Evolutionary conservation across 169 alveolate species (phyloP), one percentile per base, ranked within the genome.

Genomic region (Babesia microti): DNA sequence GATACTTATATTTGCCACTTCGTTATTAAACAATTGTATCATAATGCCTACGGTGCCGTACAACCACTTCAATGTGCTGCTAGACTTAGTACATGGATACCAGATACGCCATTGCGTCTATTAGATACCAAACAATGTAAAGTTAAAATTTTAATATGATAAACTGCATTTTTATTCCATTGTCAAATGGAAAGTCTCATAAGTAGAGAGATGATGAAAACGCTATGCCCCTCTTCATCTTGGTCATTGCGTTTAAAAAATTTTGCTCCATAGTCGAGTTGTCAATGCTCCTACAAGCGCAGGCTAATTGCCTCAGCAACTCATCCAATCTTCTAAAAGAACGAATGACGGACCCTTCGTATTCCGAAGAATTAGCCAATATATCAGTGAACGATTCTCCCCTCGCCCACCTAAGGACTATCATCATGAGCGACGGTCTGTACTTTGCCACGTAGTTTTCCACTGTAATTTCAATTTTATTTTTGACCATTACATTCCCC

Each of bases 151-250:
- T n/a, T n/a, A n/a, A n/a, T n/a, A n/a, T n/a, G n/a, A n/a, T n/a
- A n/a, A n/a, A n/a, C n/a, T n/a, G n/a, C n/a, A n/a, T n/a, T n/a
- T n/a, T n/a, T n/a, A n/a, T n/a, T n/a, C n/a, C n/a, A n/a, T n/a
- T n/a, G n/a, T n/a, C n/a, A 18, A 12, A 6, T 28, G 22, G 3
- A 34, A 19, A 7, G 17, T 22, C 30, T 56, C 65, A 75, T 37
- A 78, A 56, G 72, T 93, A 94, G 52, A 96, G 85, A 41, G 97
- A 89, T 6, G 99, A 96, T 6, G 99, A 92, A 75, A 94, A 96
- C 26, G 95, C 95, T 39, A 96, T 94, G 29, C 99, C 99, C 46
- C 98, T 89, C 70, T 92, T 89, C 12, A 96, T 82, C 42, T 87
- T 84, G 28, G 79, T 68, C 29, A 87, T 76, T n/a, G 95, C 93